A percentile compares a stretch with the other conserved stretches of the same genome.
Evolutionary conservation across 2,329 filamentous ascomycete species (phyloP).

Genomic region (Aurifilum marmelostoma): DNA sequence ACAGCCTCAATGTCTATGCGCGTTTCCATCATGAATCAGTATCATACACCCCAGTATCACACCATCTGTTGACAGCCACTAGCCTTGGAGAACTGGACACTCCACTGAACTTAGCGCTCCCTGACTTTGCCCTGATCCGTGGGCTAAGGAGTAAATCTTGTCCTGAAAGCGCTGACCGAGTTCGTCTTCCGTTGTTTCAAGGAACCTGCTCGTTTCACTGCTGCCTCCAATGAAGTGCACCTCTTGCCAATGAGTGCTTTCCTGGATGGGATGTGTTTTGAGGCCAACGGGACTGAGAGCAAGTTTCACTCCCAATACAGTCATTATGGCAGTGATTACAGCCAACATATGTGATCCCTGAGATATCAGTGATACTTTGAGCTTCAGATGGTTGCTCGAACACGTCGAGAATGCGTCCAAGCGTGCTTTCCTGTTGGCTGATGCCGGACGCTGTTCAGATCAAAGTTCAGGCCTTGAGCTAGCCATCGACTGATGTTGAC

Average conservation of each 20-base stretch:
- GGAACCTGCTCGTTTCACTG: constrained; percentile 19
- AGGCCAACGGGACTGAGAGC: background rate
- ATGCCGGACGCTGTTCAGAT: background rate
- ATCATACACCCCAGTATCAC: background rate
- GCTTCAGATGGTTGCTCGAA: background rate
- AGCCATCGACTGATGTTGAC: background rate
- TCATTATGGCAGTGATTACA: background rate
- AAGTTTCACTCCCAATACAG: background rate
- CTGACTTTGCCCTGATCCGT: background rate
- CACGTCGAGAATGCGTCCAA: background rate
- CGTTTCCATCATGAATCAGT: background rate
- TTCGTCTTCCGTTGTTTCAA: constrained; percentile 23
- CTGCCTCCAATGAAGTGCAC: background rate
- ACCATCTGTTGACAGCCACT: background rate
- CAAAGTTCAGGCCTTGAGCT: background rate
- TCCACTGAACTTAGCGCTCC: background rate
- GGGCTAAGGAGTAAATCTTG: background rate
- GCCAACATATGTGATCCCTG: background rate
- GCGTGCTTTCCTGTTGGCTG: background rate
- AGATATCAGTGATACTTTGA: background rate
- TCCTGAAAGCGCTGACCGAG: background rate
- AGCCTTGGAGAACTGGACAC: background rate
- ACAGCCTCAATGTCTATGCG: background rate
- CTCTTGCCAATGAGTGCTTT: background rate
- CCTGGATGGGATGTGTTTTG: background rate